A percentile compares a stretch with the other conserved stretches of the same genome.
Evolutionary conservation across 2,329 filamentous ascomycete genomes (phyloP).

Genomic region (Bipolaris oryzae): DNA sequence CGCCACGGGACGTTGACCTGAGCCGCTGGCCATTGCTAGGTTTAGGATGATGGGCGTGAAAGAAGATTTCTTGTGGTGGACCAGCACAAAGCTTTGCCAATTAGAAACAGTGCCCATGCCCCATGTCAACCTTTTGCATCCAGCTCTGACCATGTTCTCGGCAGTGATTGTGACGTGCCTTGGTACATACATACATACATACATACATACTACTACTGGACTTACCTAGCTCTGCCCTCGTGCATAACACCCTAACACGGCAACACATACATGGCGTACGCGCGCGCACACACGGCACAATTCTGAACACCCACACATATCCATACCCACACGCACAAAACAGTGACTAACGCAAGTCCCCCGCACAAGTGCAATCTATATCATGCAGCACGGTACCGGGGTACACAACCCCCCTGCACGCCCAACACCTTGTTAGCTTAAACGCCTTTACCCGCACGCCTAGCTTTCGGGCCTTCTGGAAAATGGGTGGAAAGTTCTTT

Average conservation of each 20-base stretch:
- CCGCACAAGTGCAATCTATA: conserved; percentile 9
- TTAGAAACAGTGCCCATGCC: neutral
- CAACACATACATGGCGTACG: neutral
- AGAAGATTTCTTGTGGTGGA: neutral
- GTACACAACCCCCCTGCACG: neutral
- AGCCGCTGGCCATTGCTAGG: conserved; percentile 6
- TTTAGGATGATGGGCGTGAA: neutral
- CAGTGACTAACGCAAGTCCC: conserved; percentile 2
- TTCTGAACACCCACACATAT: neutral
- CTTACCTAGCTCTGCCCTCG: neutral
- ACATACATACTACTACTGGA: too few species aligned
- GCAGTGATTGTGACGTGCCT: neutral
- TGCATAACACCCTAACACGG: conserved; percentile 4
- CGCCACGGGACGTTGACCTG: conserved; percentile 18
- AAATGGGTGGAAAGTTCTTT: conserved; percentile 4
- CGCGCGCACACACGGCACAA: neutral
- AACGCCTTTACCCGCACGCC: conserved; percentile 11
- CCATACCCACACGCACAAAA: neutral
- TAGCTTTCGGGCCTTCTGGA: conserved; percentile 13
- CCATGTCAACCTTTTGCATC: neutral
- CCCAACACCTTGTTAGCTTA: conserved; percentile 5
- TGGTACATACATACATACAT: neutral
- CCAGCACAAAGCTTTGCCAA: neutral
- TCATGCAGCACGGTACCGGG: conserved; percentile 8
- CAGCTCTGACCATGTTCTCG: neutral